Base-by-base conservation (phyloP, 345 rosid species). In the Citrus hindsii region DNA sequence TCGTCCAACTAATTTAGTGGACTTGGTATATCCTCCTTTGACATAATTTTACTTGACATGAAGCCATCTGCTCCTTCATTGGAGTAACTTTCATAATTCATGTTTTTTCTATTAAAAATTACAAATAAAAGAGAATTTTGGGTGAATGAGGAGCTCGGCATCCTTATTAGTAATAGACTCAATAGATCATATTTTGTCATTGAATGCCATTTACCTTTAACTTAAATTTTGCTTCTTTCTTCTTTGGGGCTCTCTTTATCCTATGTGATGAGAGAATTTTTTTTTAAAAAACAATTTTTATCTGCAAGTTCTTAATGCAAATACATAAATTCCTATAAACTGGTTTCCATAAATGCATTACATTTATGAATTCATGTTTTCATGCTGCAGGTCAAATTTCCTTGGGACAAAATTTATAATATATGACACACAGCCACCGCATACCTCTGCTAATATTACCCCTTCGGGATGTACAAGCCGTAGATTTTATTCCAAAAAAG, bases 331-430 rank as follows among this genome's bases (percentile, higher is more conserved):
- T 33, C 25, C 18, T 25, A 61, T 77, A 69, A 59, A 42, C 6
- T 78, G n/a, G 6, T 65, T 67, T 25, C 7, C 24, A 55, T 71
- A 19, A 10, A n/a, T 33, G 19, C 3, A 21, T 25, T 9, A 10
- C 38, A 22, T 28, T 62, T 30, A 30, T 1, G 22, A 67, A 66
- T 73, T 62, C 13, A 62, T n/a, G 4, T 69, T 7, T 65, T 65
- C 14, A n/a, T 68, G 35, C 58, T 83, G 55, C 84, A 90, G 93
- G 76, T 90, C 93, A 79, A 90, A 90, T 79, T 90, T 90, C 75
- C 90, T 90, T 1, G 93, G 93, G 60, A 90, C 93, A 32, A 90
- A 90, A 78, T 90, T 90, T 71, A 83, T 88, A 79, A 87, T 88
- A 38, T 90, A 88, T 71, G 93, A 90, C 51, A 90, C 91, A 13